phyloP scores from a whole-genome alignment of 2,329 filamentous ascomycete species.

The Torrubiellomyces zombiae region DNA sequence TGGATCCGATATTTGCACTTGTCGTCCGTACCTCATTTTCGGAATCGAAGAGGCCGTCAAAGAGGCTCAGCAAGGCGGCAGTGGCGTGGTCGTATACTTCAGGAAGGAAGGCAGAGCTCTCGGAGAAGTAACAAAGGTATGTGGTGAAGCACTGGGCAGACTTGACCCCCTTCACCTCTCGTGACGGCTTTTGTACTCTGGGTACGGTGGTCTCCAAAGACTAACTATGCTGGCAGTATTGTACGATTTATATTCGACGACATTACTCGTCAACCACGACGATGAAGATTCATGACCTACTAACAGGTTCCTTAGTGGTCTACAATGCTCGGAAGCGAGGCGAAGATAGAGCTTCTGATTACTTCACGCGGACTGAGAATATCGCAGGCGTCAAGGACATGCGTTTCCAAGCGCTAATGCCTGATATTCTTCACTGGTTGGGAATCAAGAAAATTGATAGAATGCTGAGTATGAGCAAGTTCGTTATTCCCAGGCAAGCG shows the following conservation, averaged over 20 bases:
- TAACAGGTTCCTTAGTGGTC: slow-evolving; percentile 25
- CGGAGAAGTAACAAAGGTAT: slow-evolving; percentile 88
- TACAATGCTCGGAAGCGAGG: slow-evolving; percentile 73
- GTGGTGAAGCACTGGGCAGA: too few species aligned
- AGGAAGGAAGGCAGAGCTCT: slow-evolving; percentile 90
- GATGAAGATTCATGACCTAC: too few species aligned
- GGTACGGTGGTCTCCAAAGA: background rate
- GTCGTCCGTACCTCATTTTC: slow-evolving; percentile 87
- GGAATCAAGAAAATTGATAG: slow-evolving; percentile 97
- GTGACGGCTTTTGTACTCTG: too few species aligned
- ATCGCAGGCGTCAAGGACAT: slow-evolving; percentile 94
- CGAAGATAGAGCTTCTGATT: slow-evolving; percentile 68
- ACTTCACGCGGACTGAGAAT: slow-evolving; percentile 95
- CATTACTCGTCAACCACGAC: slow-evolving; percentile 6
- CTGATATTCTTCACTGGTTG: slow-evolving; percentile 93
- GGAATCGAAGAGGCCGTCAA: slow-evolving; percentile 96
- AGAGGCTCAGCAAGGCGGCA: slow-evolving; percentile 85
- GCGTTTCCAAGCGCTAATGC: slow-evolving; percentile 97
- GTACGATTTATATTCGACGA: slow-evolving; percentile 16
- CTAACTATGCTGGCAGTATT: slow-evolving; percentile 21
- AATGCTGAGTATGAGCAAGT: slow-evolving; percentile 98
- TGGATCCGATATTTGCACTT: slow-evolving; percentile 95
- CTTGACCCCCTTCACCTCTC: too few species aligned
- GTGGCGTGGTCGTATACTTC: slow-evolving; percentile 95
- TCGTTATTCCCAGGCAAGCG: slow-evolving; percentile 17